Evolutionary conservation across 1,284 basidiomycete species (phyloP), one percentile per base, ranked within the genome.

Genomic region (Cystobasidium sp.): DNA sequence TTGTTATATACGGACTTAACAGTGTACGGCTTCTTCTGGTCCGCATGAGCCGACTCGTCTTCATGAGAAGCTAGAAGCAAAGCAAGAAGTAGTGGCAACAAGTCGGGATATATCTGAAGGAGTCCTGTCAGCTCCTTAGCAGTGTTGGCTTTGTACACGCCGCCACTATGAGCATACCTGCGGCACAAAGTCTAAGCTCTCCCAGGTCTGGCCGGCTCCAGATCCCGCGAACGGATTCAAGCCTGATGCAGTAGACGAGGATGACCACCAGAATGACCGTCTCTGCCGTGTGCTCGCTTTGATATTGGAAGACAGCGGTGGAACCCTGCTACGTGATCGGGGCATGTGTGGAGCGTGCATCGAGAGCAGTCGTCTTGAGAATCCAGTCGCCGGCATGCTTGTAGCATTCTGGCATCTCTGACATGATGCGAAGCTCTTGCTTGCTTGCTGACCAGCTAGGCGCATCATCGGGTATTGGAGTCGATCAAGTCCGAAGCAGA

Each of bases 121-220:
- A 12, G 6, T 7, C 8, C 20, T 9, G 9, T 59, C 39, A 59
- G 56, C 56, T 59, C 7, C 43, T 1, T 20, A 51, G 2, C 47
- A 14, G 20, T 12, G 6, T 14, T 20, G 7, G 10, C 20, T 16
- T 52, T 24, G 43, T 22, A 9, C 18, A 41, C 8, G 43, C 49
- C n/a, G 20, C 24, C 53, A 49, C 41, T 31, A 44, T 14, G 31
- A 10, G n/a, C 63, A 8, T 39, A 73, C 70, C 37, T 73, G 70
- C 14, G 70, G 70, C 43, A 73, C 49, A 46, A 73, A 73, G n/a
- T 73, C 70, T n/a, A 73, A 37, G 31, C 22, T 56, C 52, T 73
- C 70, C 69, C 69, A 71, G 44, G 47, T 24, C 20, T 71, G 69
- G 22, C 59, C 49, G 39, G 58, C 16, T 14, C 69, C 69, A 22